Evolutionary conservation across 1,139 yeast genomes (phyloP), one percentile per base, ranked within the genome.

Genomic region (Magnusiomyces fungicola): DNA sequence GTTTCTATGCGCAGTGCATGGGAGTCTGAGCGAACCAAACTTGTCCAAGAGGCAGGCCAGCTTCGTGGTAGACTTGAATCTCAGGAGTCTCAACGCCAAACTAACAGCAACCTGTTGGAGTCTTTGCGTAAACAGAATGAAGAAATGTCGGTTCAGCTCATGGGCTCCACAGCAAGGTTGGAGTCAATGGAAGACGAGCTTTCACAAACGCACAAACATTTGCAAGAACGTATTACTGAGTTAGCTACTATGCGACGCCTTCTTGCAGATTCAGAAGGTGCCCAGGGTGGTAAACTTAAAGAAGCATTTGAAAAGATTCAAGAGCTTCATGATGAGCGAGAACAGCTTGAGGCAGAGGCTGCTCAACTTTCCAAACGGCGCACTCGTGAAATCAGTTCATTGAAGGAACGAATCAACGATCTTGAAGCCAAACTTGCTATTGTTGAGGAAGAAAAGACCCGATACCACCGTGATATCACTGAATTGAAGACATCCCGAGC

Each of bases 161-260:
- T 78, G 54, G 97, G 90, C 58, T 71, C 81, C 3, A 73, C 74
- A 32, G 71, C 72, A 49, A 75, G 78, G 55, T 71, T 78, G 27
- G 92, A 86, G 52, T 75, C 80, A 2, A 66, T 90, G 46, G 90
- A 86, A 57, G 96, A 88, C 52, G 96, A 90, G 59, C 67, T 90
- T 16, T 71, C 77, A 9, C 97, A 90, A 52, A 72, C 86, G 3
- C 77, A 88, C 53, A 75, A 78, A 42, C 73, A 81, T 64, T 68
- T 90, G 7, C 92, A 83, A 59, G 96, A 89, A 57, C 77, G 95
- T 55, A 79, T 83, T 0, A 73, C 90, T 46, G 97, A 92, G 66
- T 74, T 89, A 0, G 72, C 81, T 3, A 80, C 88, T 0, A 76
- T 88, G 67, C 75, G 95, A 56, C 71, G 87, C 53, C 66, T 88